Conservation (phyloP, 495 filamentous ascomycete species). For the Penicillium fimorum region DNA sequence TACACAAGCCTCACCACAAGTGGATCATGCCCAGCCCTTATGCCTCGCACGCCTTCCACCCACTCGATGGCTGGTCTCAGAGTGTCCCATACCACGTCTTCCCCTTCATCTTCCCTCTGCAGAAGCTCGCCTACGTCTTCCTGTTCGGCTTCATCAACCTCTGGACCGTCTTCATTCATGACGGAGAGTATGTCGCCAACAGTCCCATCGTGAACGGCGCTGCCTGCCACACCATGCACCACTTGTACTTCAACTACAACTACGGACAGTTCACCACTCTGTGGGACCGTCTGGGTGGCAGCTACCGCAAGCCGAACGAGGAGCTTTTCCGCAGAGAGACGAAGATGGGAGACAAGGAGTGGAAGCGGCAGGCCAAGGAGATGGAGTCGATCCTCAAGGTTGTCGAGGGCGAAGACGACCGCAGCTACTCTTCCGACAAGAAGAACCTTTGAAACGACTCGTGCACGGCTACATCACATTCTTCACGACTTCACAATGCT, state of each 20-base stretch:
- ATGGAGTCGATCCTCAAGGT: constrained; percentile 82
- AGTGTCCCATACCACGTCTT: constrained; percentile 91
- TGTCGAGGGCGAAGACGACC: constrained; percentile 86
- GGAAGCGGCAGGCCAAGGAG: constrained; percentile 76
- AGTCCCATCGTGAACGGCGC: constrained; percentile 89
- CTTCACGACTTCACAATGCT: constrained; percentile 1
- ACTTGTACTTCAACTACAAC: constrained; percentile 99
- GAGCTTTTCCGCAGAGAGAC: constrained; percentile 84
- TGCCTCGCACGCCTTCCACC: constrained; percentile 93
- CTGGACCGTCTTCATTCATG: constrained; percentile 97
- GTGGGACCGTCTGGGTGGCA: constrained; percentile 88
- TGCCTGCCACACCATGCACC: constrained; percentile 95
- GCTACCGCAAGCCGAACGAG: constrained; percentile 83
- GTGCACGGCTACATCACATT: background rate
- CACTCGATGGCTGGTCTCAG: constrained; percentile 90
- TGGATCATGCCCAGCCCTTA: constrained; percentile 99
- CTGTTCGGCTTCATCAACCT: constrained; percentile 93
- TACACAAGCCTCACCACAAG: constrained; percentile 98
- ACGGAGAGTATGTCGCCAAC: constrained; percentile 92
- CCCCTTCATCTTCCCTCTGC: constrained; percentile 88
- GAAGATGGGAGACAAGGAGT: constrained; percentile 82
- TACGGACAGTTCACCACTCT: constrained; percentile 96
- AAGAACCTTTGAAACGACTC: constrained; percentile 25
- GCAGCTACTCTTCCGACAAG: constrained; percentile 59
- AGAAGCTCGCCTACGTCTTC: constrained; percentile 83